Percentiles rank a stretch among this genome's conserved stretches.
phyloP scores from a whole-genome alignment of 768 basidiomycete genomes.

The Tremella fuciformis region DNA sequence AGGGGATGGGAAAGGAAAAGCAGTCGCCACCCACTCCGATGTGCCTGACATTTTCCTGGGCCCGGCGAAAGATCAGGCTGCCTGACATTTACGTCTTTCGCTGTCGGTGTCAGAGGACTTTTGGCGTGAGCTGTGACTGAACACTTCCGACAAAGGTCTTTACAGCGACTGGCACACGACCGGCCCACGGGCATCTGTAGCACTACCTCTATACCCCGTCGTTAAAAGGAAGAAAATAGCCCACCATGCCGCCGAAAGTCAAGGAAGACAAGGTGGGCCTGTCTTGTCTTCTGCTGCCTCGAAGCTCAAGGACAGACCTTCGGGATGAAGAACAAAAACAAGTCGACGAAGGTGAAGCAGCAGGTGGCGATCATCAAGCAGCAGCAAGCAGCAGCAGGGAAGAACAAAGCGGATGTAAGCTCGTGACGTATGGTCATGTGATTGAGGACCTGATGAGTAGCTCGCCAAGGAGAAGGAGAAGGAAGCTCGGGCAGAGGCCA shows the following conservation, averaged over 20 bases:
- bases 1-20: neutral
- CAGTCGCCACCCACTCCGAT: neutral
- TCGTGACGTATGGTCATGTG: neutral
- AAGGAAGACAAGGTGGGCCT: slow-evolving; percentile 46
- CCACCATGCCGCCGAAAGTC: slow-evolving; percentile 46
- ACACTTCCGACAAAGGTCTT: neutral
- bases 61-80: neutral
- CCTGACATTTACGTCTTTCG: neutral
- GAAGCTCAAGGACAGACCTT: slow-evolving; percentile 50
- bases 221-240: slow-evolving; percentile 5
- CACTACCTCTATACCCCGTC: neutral
- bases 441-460: slow-evolving; percentile 18
- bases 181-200: neutral
- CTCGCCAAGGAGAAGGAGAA: slow-evolving; percentile 86
- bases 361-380: slow-evolving; percentile 75
- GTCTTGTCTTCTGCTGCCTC: neutral
- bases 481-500: slow-evolving; percentile 38
- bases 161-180: too few species aligned
- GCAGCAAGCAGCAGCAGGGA: slow-evolving; percentile 70
- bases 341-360: slow-evolving; percentile 86
- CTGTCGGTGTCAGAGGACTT: neutral
- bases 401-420: slow-evolving; percentile 64
- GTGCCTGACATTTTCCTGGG: slow-evolving; percentile 1
- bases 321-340: slow-evolving; percentile 57
- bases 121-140: neutral